A percentile compares a stretch with the other conserved stretches of the same genome.
Conservation (phyloP, 2,329 filamentous ascomycete genomes). For the Aspergillus aculeatinus region DNA sequence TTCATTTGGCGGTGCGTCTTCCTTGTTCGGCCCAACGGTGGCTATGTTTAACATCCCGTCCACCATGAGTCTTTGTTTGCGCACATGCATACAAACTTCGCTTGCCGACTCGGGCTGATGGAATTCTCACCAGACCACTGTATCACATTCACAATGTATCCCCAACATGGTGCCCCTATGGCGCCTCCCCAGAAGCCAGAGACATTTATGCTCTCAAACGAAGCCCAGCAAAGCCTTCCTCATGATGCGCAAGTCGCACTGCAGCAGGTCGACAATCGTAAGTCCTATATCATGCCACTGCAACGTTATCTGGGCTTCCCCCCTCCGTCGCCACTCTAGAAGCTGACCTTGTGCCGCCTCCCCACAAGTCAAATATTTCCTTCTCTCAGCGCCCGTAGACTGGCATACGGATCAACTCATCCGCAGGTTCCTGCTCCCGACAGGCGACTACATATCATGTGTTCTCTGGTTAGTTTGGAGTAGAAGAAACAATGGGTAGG, state of each 20-base stretch:
- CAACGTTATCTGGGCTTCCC: neutral
- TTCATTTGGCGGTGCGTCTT: constrained; percentile 14
- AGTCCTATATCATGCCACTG: constrained; percentile 35
- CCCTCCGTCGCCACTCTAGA: neutral
- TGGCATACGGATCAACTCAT: constrained; percentile 98
- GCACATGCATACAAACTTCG: constrained; percentile 18
- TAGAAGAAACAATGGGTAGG: constrained; percentile 9
- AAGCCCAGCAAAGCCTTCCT: constrained; percentile 93
- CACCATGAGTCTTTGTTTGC: constrained; percentile 11
- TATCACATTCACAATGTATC: constrained; percentile 61
- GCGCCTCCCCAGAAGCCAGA: constrained; percentile 92
- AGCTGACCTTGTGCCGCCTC: neutral
- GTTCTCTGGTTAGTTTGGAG: constrained; percentile 71
- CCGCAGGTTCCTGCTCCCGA: constrained; percentile 88
- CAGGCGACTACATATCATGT: constrained; percentile 97
- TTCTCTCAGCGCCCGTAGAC: constrained; percentile 97
- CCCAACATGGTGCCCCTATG: constrained; percentile 78
- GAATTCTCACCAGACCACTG: constrained; percentile 11
- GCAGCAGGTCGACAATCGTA: constrained; percentile 97
- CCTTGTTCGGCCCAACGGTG: constrained; percentile 5
- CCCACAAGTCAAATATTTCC: constrained; percentile 94
- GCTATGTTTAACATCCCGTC: neutral
- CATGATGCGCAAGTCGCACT: constrained; percentile 96
- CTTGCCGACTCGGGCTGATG: constrained; percentile 24
- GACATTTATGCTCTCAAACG: constrained; percentile 96